Conservation (phyloP, 2,329 filamentous ascomycete species). For the Fusarium kyushuense region DNA sequence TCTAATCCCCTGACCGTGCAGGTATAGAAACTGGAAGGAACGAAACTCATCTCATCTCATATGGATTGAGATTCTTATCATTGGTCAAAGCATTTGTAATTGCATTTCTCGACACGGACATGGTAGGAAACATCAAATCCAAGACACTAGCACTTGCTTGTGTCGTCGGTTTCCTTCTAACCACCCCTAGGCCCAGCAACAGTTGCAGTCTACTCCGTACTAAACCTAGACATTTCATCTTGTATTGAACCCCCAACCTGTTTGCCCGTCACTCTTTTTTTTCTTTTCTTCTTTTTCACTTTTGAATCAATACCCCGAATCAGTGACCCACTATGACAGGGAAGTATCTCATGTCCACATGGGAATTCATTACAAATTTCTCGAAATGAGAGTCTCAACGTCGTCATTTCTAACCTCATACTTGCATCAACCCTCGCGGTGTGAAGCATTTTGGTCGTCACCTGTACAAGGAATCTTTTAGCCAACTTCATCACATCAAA, state of each 20-base stretch:
- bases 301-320: conserved; percentile 26
- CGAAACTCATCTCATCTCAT: conserved; percentile 7
- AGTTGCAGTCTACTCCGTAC: background rate
- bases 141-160: conserved; percentile 34
- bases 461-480: conserved; percentile 2
- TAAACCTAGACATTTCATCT: conserved; percentile 4
- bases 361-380: conserved; percentile 39
- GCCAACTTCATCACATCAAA: conserved; percentile 2
- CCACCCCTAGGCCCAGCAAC: conserved; percentile 22
- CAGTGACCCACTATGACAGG: conserved; percentile 27
- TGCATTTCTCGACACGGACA: conserved; percentile 11
- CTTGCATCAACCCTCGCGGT: conserved; percentile 8
- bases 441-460: conserved; percentile 6
- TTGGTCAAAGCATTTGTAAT: conserved; percentile 18
- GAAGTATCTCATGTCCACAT: conserved; percentile 23
- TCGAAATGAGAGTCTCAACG: conserved; percentile 19
- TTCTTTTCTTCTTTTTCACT: conserved; percentile 1
- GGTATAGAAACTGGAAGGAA: conserved; percentile 13
- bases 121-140: conserved; percentile 26
- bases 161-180: conserved; percentile 32
- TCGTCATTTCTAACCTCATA: conserved; percentile 22
- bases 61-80: conserved; percentile 7
- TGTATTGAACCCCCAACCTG: background rate
- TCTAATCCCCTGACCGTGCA: background rate
- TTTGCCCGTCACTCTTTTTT: conserved; percentile 11